These are phyloP conservation scores for Venturia asperata DNA, from an alignment of 2,329 filamentous ascomycete species.

Conservation along the genomic window DNA sequence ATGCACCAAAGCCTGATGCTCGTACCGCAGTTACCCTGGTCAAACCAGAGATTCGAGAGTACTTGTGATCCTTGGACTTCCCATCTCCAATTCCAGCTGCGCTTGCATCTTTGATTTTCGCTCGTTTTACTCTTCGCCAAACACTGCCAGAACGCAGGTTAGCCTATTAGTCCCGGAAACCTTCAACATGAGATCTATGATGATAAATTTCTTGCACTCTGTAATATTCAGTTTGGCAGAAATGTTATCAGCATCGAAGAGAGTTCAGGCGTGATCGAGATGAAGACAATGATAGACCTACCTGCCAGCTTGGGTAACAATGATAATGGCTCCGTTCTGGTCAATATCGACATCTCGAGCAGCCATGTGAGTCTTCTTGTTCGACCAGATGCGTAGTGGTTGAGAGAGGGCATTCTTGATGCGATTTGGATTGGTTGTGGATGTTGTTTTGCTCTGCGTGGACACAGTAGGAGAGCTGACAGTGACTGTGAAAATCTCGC, in stretches of 20 bases:
- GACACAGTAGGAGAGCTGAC: conserved; percentile 57
- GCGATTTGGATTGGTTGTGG: conserved; percentile 87
- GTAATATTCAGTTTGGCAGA: no score
- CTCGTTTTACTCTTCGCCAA: conserved; percentile 78
- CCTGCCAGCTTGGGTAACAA: conserved; percentile 76
- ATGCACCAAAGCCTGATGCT: conserved; percentile 84
- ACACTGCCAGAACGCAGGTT: conserved; percentile 49
- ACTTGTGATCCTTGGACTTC: conserved; percentile 87
- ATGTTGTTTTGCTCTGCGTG: conserved; percentile 42
- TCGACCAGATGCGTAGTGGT: conserved; percentile 80
- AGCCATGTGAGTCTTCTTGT: conserved; percentile 75
- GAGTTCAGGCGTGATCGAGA: no score
- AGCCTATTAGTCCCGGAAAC: no score
- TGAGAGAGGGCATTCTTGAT: conserved; percentile 73
- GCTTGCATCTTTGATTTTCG: conserved; percentile 65
- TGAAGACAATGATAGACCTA: no score
- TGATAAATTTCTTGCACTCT: no score
- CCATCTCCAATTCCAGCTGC: conserved; percentile 45
- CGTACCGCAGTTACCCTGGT: conserved; percentile 78
- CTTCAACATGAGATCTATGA: no score
- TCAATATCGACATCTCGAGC: conserved; percentile 81
- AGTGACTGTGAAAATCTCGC: conserved; percentile 80
- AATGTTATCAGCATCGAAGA: no score
- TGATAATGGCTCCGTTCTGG: conserved; percentile 88
- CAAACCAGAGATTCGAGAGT: conserved; percentile 79